A percentile compares a stretch with the other conserved stretches of the same genome.
These are phyloP conservation scores for Aspergillus sclerotiicarbonarius DNA, from an alignment of 495 filamentous ascomycete genomes.

Conservation along the genomic window DNA sequence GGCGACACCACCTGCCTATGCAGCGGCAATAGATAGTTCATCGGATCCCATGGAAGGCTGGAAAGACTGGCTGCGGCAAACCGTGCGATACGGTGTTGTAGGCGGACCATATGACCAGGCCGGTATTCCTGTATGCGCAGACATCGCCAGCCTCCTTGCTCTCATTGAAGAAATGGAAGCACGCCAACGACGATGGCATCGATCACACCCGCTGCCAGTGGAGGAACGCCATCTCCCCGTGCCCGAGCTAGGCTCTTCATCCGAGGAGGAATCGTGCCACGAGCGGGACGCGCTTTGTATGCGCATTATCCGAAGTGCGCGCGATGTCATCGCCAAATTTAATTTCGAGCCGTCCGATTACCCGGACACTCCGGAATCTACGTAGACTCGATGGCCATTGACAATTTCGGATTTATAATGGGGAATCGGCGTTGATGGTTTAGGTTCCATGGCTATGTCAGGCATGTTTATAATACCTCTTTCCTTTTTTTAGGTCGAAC, in stretches of 20 bases:
- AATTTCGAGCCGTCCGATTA: constrained; percentile 43
- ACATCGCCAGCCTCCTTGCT: constrained; percentile 32
- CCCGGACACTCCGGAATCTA: constrained; percentile 27
- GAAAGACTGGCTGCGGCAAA: constrained; percentile 39
- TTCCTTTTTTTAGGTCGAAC: background rate
- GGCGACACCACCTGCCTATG: constrained; percentile 32
- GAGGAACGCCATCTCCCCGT: constrained; percentile 11
- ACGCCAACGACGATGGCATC: constrained; percentile 44
- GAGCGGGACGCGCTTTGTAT: constrained; percentile 40
- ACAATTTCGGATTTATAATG: background rate
- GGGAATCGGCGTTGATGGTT: too few species aligned
- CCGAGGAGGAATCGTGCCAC: constrained; percentile 11
- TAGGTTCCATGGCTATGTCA: too few species aligned
- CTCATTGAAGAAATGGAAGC: constrained; percentile 41
- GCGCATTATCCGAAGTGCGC: constrained; percentile 36
- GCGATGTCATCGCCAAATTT: constrained; percentile 39
- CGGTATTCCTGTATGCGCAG: constrained; percentile 21
- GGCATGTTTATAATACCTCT: too few species aligned
- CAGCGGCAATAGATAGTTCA: constrained; percentile 24
- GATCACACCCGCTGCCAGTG: constrained; percentile 21
- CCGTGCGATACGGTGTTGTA: constrained; percentile 38
- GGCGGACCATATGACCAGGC: constrained; percentile 28
- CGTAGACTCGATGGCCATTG: background rate
- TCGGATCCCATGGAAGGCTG: constrained; percentile 30
- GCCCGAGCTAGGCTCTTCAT: background rate